Conservation (phyloP, 192 early-diverging fungal genomes). For the Backusella circina region DNA sequence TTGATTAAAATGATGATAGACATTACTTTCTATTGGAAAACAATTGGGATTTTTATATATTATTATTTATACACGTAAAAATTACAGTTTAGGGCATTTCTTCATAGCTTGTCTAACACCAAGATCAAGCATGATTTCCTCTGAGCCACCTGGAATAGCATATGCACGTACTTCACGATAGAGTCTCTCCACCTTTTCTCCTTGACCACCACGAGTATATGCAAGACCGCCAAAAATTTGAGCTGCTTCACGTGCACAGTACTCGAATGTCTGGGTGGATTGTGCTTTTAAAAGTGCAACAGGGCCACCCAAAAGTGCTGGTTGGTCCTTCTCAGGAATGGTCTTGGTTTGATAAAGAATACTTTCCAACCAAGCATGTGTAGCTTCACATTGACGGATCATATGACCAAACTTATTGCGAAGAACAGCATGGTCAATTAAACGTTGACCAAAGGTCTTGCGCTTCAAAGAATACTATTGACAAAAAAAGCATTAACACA, state of each 20-base stretch:
- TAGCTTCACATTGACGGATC: constrained; percentile 78
- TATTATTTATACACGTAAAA: not conserved
- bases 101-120: constrained; percentile 76
- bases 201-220: constrained; percentile 70
- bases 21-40: not conserved
- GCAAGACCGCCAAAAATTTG: constrained; percentile 85
- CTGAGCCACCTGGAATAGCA: constrained; percentile 84
- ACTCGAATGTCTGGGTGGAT: constrained; percentile 82
- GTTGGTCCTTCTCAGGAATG: constrained; percentile 60
- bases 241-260: constrained; percentile 79
- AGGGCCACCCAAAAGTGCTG: constrained; percentile 75
- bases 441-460: constrained; percentile 91
- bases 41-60: not conserved
- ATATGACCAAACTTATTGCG: constrained; percentile 93
- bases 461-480: constrained; percentile 82
- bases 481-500: not conserved
- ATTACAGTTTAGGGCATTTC: constrained; percentile 6
- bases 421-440: constrained; percentile 87
- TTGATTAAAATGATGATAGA: not conserved
- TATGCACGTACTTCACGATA: constrained; percentile 83
- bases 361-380: constrained; percentile 78
- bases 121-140: constrained; percentile 83
- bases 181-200: constrained; percentile 73
- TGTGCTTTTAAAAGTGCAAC: constrained; percentile 85
- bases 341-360: constrained; percentile 68